phyloP scores from a whole-genome alignment of 2,329 filamentous ascomycete genomes.

The Aspergillus sp. region DNA sequence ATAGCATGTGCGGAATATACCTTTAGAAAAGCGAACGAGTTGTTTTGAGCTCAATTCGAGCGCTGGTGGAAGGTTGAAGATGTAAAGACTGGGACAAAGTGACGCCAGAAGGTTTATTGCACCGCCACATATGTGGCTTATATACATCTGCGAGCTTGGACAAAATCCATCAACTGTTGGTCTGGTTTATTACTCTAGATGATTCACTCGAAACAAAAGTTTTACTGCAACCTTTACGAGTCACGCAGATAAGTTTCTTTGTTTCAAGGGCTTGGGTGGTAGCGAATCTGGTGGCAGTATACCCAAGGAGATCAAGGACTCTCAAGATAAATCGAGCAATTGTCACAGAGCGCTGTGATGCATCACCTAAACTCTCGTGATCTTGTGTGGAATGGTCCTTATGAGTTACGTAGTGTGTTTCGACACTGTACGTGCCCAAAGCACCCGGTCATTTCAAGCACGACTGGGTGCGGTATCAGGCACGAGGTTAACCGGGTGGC shows the following conservation, averaged over 20 bases:
- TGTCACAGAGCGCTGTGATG: background rate
- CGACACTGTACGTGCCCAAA: slow-evolving; percentile 17
- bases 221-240: background rate
- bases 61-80: background rate
- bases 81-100: slow-evolving; percentile 8
- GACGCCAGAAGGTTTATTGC: background rate
- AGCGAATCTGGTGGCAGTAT: background rate
- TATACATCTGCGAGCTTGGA: background rate
- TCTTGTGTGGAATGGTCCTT: background rate
- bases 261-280: background rate
- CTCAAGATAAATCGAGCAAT: background rate
- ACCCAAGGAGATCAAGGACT: background rate
- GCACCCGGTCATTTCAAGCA: slow-evolving; percentile 8
- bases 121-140: slow-evolving; percentile 15
- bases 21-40: background rate
- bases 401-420: slow-evolving; percentile 1
- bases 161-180: background rate
- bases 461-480: background rate
- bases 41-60: background rate
- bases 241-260: background rate
- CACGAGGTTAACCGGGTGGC: slow-evolving; percentile 1
- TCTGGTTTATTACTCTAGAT: background rate
- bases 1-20: background rate
- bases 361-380: background rate
- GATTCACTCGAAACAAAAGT: background rate